Percentiles rank a stretch among this genome's conserved stretches.
Evolutionary conservation across 805 yeast genomes (phyloP).

Genomic region (Suhomyces kilbournensis): DNA sequence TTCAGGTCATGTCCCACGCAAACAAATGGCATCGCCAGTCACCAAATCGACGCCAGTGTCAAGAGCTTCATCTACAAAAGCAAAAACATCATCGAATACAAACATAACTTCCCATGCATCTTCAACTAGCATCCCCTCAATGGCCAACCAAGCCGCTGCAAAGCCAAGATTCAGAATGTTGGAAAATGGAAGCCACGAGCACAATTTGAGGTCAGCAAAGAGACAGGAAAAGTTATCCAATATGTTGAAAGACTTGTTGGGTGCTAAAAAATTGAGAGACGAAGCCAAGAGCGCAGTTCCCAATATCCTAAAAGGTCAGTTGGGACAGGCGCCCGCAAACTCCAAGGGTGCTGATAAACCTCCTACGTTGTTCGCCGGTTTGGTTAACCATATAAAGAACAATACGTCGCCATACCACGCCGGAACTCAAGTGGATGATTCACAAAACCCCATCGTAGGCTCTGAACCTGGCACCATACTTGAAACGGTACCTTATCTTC

Average conservation of each 20-base stretch:
- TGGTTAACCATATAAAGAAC: slow-evolving; percentile 55
- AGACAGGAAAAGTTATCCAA: slow-evolving; percentile 73
- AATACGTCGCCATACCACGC: slow-evolving; percentile 16
- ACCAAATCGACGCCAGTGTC: slow-evolving; percentile 16
- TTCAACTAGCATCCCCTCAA: slow-evolving; percentile 7
- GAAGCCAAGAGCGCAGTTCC: slow-evolving; percentile 76
- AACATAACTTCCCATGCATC: slow-evolving; percentile 11
- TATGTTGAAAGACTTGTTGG: slow-evolving; percentile 74
- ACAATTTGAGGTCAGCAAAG: slow-evolving; percentile 69
- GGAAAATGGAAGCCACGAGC: slow-evolving; percentile 78
- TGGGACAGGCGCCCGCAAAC: neutral
- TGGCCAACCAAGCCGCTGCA: slow-evolving; percentile 6
- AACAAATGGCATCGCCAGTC: slow-evolving; percentile 2
- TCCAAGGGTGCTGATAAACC: slow-evolving; percentile 39
- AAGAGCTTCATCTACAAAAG: slow-evolving; percentile 19
- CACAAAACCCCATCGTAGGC: neutral
- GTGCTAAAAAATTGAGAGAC: slow-evolving; percentile 65
- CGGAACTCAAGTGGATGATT: neutral
- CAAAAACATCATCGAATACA: slow-evolving; percentile 7
- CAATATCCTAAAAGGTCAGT: slow-evolving; percentile 44
- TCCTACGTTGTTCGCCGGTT: slow-evolving; percentile 69
- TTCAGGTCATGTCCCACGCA: slow-evolving; percentile 3
- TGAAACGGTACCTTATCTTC: neutral
- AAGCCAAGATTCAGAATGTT: slow-evolving; percentile 51
- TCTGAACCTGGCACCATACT: neutral